Base-by-base conservation (phyloP, 192 early-diverging fungal species). In the Linderina pennispora region DNA sequence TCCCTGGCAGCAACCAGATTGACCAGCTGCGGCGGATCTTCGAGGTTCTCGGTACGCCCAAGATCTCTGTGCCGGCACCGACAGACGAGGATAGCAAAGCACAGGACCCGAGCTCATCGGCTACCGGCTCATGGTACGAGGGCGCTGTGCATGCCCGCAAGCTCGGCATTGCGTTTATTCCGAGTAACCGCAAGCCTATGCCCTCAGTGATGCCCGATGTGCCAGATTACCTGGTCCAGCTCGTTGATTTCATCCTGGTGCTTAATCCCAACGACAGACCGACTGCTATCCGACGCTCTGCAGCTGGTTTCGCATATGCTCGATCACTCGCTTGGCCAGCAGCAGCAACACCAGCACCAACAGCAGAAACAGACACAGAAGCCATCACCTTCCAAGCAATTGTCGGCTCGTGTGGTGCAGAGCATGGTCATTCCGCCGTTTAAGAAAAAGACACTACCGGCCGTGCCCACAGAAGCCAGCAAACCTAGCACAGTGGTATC, bases 1-100 rank as follows among this genome's bases (percentile, higher is more conserved):
- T 99, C 55, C 97, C 96, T 1, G 97, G 97, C 3, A 74, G 71
- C 21, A 87, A 85, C 28, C 94, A 99, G 71, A 79, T 98, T 34
- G 97, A 99, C 64, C 88, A 99, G 63, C 57, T 98, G 15, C 84
- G 71, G 40, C 78, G 87, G 45, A 94, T 98, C 23, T 90, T 87
- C 38, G 64, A 77, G 18, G 71, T 97, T 7, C 72, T 89, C 11
- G 95, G 95, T 8, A 80, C 74, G 16, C 95, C 94, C 16, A 40
- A 41, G 8, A 62, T 69, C 21, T 69, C 65, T 3, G 47, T 52
- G 33, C 50, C 68, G 20, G 43, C 54, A 16, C 50, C 42, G 2
- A 54, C 43, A 3, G 26, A 26, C 2, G 24, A 8, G 11, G 55
- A 58, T 32, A 22, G 49, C 33, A 13, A 45, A n/a, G 13, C 13